Percentiles rank a stretch among this genome's conserved stretches.
These are phyloP conservation scores for Penicillium sp. DNA, from an alignment of 2,329 filamentous ascomycete genomes.

Conservation along the genomic window DNA sequence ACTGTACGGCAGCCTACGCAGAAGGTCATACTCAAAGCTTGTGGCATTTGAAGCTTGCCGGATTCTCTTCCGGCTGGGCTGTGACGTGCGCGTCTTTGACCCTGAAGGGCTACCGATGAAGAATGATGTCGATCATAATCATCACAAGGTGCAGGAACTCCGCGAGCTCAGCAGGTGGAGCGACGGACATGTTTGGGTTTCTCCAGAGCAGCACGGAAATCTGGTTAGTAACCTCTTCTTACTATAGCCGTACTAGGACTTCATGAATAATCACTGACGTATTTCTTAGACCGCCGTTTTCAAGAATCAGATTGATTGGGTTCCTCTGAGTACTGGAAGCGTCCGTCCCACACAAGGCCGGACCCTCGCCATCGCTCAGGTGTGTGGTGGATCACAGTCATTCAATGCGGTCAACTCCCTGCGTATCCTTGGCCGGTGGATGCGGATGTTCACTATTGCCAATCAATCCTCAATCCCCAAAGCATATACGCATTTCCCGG, in stretches of 20 bases:
- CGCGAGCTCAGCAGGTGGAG: constrained; percentile 60
- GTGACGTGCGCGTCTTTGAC: constrained; percentile 62
- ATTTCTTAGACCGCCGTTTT: constrained; percentile 56
- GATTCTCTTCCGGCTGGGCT: constrained; percentile 61
- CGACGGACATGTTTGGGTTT: constrained; percentile 64
- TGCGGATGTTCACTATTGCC: constrained; percentile 65
- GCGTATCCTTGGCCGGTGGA: constrained; percentile 64
- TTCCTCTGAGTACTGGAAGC: constrained; percentile 58
- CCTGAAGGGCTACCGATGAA: constrained; percentile 59
- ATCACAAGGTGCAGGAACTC: constrained; percentile 61
- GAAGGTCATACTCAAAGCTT: constrained; percentile 57
- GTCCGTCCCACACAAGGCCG: constrained; percentile 64
- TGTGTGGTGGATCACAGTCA: constrained; percentile 61
- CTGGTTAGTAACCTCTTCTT: constrained; percentile 40
- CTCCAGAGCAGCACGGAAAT: constrained; percentile 64
- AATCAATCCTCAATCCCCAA: constrained; percentile 63
- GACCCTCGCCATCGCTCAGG: constrained; percentile 60
- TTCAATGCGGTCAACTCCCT: constrained; percentile 66
- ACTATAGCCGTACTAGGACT: background rate
- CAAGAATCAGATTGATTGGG: constrained; percentile 70
- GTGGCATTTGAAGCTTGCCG: constrained; percentile 58
- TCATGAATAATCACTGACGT: constrained; percentile 9
- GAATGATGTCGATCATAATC: constrained; percentile 56
- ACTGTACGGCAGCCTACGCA: constrained; percentile 56
- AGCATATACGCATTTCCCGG: constrained; percentile 61